phyloP scores from a whole-genome alignment of 2,329 filamentous ascomycete genomes.

The Trichoderma harzianum region DNA sequence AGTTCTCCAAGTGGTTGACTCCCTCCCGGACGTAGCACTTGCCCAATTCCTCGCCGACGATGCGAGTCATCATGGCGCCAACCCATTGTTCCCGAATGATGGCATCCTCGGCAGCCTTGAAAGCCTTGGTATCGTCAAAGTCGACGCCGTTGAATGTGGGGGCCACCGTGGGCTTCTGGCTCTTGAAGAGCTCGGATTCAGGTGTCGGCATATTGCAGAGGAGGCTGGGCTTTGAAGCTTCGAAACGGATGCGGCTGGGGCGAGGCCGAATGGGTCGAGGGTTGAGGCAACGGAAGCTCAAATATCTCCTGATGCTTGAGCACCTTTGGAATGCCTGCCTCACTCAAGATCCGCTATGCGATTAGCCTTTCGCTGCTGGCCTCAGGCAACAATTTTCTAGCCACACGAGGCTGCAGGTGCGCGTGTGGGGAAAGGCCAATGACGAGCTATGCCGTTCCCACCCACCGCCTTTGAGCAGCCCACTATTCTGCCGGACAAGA shows the following conservation, averaged over 20 bases:
- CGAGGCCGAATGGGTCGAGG: constrained; percentile 20
- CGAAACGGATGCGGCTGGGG: constrained; percentile 6
- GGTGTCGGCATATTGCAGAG: constrained; percentile 67
- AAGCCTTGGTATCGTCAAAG: constrained; percentile 75
- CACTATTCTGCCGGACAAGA: constrained; percentile 34
- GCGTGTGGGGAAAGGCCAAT: constrained; percentile 14
- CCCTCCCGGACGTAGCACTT: constrained; percentile 84
- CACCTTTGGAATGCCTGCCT: constrained; percentile 26
- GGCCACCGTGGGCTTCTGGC: constrained; percentile 77
- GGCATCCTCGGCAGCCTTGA: constrained; percentile 80
- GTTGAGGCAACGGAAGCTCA: constrained; percentile 15
- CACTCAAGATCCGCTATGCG: neutral
- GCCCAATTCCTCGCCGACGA: constrained; percentile 77
- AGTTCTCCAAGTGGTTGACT: constrained; percentile 86
- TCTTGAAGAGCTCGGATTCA: constrained; percentile 77
- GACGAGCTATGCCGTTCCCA: neutral
- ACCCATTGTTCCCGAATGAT: constrained; percentile 87
- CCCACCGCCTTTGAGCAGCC: constrained; percentile 36
- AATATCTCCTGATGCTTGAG: constrained; percentile 23
- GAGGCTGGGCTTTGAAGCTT: constrained; percentile 17
- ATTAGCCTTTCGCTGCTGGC: neutral
- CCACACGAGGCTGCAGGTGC: constrained; percentile 14
- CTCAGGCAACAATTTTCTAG: constrained; percentile 18
- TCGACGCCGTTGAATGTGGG: constrained; percentile 84
- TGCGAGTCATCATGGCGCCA: constrained; percentile 79